These are phyloP conservation scores for Aspergillus sp. DNA, from an alignment of 2,329 filamentous ascomycete genomes.

Conservation along the genomic window DNA sequence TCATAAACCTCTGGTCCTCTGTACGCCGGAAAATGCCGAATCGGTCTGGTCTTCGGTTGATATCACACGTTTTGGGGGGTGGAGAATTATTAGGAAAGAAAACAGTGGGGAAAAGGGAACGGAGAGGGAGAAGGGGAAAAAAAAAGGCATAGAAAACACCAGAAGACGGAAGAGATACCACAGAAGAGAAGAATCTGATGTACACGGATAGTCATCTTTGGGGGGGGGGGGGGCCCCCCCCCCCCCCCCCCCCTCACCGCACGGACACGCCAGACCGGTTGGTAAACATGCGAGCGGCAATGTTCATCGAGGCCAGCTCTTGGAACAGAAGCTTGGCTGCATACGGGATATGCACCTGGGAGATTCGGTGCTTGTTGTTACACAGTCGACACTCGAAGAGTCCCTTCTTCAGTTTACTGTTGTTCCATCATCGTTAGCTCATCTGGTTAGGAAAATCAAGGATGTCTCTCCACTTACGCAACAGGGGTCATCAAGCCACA, in stretches of 20 bases:
- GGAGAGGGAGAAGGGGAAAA: not conserved
- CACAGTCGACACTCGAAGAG: slow-evolving; percentile 96
- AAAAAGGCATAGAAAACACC: not conserved
- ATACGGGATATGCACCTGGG: slow-evolving; percentile 96
- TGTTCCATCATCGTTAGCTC: slow-evolving; percentile 25
- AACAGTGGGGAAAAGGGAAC: slow-evolving; percentile 7
- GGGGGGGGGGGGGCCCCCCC: too few relatives aligned
- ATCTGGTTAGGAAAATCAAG: slow-evolving; percentile 16
- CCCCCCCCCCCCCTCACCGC: slow-evolving; percentile 35
- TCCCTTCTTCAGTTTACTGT: slow-evolving; percentile 87
- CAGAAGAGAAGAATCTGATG: slow-evolving; percentile 4
- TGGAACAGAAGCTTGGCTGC: slow-evolving; percentile 98
- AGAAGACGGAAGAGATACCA: slow-evolving; percentile 1
- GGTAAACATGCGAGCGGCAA: slow-evolving; percentile 95
- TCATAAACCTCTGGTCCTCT: slow-evolving; percentile 21
- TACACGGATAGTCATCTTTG: slow-evolving; percentile 3
- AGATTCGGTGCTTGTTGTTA: slow-evolving; percentile 99
- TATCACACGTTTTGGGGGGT: slow-evolving; percentile 16
- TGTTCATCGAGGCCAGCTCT: slow-evolving; percentile 97
- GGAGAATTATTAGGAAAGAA: slow-evolving; percentile 12
- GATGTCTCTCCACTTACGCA: slow-evolving; percentile 68
- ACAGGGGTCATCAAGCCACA: slow-evolving; percentile 99
- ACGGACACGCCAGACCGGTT: slow-evolving; percentile 55
- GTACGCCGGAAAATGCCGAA: slow-evolving; percentile 31
- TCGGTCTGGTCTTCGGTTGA: slow-evolving; percentile 22